phyloP scores from a whole-genome alignment of 768 basidiomycete genomes.

The Mrakia gelida region DNA sequence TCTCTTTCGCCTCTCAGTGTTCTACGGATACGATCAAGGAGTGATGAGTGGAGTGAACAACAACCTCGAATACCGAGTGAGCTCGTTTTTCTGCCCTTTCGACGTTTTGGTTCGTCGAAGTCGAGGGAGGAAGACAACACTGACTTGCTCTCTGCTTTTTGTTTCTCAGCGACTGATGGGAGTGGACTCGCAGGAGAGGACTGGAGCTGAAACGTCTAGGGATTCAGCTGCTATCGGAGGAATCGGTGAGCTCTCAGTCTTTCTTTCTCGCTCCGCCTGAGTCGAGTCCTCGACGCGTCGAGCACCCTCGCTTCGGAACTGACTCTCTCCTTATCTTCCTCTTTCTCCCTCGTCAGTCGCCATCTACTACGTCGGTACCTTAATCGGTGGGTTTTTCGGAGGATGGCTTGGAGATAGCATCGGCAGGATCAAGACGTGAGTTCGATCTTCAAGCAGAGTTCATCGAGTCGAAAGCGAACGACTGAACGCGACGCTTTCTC shows the following conservation, averaged over 20 bases:
- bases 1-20: not conserved
- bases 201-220: not conserved
- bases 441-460: not conserved
- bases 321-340: too few relatives aligned
- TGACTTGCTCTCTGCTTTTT: too few relatives aligned
- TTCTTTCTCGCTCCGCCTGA: too few relatives aligned
- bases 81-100: not conserved
- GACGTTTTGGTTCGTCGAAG: too few relatives aligned
- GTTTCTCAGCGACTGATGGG: not conserved
- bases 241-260: not conserved
- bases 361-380: conserved; percentile 30
- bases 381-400: conserved; percentile 13
- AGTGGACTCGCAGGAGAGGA: not conserved
- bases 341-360: not conserved
- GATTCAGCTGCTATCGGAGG: conserved; percentile 29
- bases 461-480: too few relatives aligned
- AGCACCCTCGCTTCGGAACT: too few relatives aligned
- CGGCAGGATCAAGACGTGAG: conserved; percentile 14
- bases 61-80: conserved; percentile 6
- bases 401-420: conserved; percentile 19
- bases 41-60: conserved; percentile 30
- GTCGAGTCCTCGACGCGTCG: not conserved
- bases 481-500: too few relatives aligned
- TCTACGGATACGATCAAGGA: conserved; percentile 29
- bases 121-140: not conserved